Conservation (phyloP, 768 basidiomycete species). For the Gloeopeniophorella convolvens region DNA sequence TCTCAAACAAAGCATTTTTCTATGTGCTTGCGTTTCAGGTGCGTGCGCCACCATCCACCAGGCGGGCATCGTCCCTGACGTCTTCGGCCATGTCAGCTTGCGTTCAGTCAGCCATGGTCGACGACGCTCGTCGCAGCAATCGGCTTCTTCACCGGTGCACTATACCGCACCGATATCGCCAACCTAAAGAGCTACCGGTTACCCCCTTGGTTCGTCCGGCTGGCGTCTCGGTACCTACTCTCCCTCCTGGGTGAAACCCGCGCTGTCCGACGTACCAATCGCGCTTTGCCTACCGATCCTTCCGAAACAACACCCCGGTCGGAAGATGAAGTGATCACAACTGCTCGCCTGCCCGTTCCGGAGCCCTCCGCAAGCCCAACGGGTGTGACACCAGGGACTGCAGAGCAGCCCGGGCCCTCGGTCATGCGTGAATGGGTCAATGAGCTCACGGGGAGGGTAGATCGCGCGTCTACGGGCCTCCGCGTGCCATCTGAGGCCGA, state of each 20-base stretch:
- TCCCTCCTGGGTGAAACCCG: conserved; percentile 65
- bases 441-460: conserved; percentile 63
- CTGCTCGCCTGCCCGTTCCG: conserved; percentile 38
- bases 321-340: conserved; percentile 60
- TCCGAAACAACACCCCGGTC: conserved; percentile 21
- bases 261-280: conserved; percentile 50
- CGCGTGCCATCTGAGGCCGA: conserved; percentile 72
- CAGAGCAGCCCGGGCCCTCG: conserved; percentile 27
- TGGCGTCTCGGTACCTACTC: conserved; percentile 50
- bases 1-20: conserved; percentile 70
- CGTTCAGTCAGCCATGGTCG: conserved; percentile 58
- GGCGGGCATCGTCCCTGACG: background rate
- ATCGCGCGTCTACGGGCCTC: conserved; percentile 47
- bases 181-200: conserved; percentile 77
- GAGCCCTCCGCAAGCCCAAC: conserved; percentile 13
- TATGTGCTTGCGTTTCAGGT: conserved; percentile 75
- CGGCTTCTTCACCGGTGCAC: conserved; percentile 63
- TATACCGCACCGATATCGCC: conserved; percentile 80
- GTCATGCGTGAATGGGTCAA: conserved; percentile 77
- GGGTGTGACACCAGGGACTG: conserved; percentile 5
- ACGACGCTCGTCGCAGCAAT: conserved; percentile 55
- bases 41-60: conserved; percentile 16
- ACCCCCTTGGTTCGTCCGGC: conserved; percentile 47
- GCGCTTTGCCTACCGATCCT: conserved; percentile 8
- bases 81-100: conserved; percentile 42